These are phyloP conservation scores for Mrakia blollopis DNA, from an alignment of 768 basidiomycete species.

Conservation along the genomic window DNA sequence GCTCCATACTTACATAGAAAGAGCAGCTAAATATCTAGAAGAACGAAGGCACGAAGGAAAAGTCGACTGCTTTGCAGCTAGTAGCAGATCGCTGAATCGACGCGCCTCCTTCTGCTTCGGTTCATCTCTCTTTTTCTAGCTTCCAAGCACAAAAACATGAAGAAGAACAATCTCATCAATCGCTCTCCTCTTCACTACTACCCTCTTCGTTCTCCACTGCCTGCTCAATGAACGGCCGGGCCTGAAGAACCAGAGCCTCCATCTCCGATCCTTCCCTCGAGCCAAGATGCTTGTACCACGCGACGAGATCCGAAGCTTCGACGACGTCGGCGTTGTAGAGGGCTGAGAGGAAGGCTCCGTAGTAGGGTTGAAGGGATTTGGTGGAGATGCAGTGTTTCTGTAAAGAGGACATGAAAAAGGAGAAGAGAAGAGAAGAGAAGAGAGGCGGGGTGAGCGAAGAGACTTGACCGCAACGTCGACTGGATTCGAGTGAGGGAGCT, in stretches of 20 bases:
- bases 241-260: constrained; percentile 57
- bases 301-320: constrained; percentile 81
- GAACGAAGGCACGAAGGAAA: too few relatives aligned
- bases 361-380: constrained; percentile 55
- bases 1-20: too few relatives aligned
- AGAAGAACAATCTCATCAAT: not conserved
- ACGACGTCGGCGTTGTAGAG: constrained; percentile 90
- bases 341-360: constrained; percentile 76
- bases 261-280: constrained; percentile 57
- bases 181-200: constrained; percentile 47
- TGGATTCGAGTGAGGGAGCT: too few relatives aligned
- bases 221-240: constrained; percentile 52
- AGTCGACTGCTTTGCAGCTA: too few relatives aligned
- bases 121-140: too few relatives aligned
- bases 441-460: not conserved
- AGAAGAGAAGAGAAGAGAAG: not conserved
- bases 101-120: too few relatives aligned
- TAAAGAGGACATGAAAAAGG: not conserved
- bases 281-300: constrained; percentile 64
- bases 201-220: constrained; percentile 45
- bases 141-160: not conserved
- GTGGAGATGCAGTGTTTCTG: constrained; percentile 50
- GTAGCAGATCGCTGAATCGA: too few relatives aligned
- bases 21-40: too few relatives aligned
- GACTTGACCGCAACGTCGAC: not conserved